Conservation (phyloP, 1,284 basidiomycete genomes). For the Rhodofomes roseus region DNA sequence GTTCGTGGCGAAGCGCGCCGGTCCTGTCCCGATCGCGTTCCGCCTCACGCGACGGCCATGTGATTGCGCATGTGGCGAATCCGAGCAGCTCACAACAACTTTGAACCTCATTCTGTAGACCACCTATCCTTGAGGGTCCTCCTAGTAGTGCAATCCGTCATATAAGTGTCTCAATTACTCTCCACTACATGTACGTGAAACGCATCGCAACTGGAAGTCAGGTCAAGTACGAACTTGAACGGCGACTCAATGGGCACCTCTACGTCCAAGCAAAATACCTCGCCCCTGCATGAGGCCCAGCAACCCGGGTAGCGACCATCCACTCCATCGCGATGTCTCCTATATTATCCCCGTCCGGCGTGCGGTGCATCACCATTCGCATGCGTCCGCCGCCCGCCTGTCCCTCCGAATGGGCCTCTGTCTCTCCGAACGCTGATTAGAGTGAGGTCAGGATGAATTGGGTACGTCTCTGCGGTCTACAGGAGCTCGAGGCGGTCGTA, state of each 20-base stretch:
- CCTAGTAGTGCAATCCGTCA: too few relatives aligned
- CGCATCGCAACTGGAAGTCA: too few relatives aligned
- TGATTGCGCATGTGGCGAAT: not conserved
- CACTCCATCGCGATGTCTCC: not conserved
- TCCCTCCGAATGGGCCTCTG: not conserved
- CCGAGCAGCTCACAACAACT: too few relatives aligned
- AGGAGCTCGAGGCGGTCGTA: not conserved
- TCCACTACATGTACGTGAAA: too few relatives aligned
- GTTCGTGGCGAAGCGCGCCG: not conserved
- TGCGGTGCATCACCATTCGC: conserved; percentile 4
- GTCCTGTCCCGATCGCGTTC: not conserved
- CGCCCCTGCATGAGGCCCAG: conserved; percentile 1
- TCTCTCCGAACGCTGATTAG: not conserved
- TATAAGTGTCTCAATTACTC: too few relatives aligned
- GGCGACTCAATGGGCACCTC: too few relatives aligned
- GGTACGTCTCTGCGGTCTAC: too few relatives aligned
- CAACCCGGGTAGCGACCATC: not conserved
- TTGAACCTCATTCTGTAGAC: too few relatives aligned
- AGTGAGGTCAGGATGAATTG: not conserved
- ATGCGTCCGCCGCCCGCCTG: not conserved
- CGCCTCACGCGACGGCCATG: not conserved
- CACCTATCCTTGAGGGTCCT: too few relatives aligned
- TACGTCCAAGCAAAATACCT: conserved; percentile 4
- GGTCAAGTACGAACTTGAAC: too few relatives aligned
- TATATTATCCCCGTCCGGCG: not conserved